Base-by-base conservation (phyloP, 768 basidiomycete species). In the Tephrocybe sp. region DNA sequence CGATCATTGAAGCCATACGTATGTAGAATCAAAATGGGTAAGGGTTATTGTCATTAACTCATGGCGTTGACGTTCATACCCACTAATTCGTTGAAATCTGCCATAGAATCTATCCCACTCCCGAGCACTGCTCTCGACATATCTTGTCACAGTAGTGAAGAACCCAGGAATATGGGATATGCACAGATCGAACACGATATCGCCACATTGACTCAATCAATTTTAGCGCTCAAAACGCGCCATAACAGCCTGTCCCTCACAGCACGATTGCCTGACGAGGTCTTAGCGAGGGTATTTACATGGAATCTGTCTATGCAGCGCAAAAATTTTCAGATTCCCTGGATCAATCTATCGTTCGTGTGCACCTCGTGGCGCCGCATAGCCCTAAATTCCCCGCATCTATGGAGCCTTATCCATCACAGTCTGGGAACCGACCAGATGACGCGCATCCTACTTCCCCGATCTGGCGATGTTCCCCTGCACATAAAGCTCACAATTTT, bases 361-460 rank as follows among this genome's bases (percentile, higher is more conserved):
- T 44, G 43, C 11, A 24, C 31, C 3, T 12, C 8, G 31, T 44
- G 43, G 43, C 43, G 43, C 15, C 43, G 43, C 11, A 31, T 44
- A n/a, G 43, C 43, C 28, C 43, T 44, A 3, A 12, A 9, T 4
- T 44, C 31, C 11, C 43, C 43, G 12, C 43, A 35, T 1, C 21
- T 46, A 11, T 46, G 44, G 44, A 36, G 34, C 16, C 26, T 46
- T 26, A 37, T 46, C 5, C 26, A 15, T 13, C 31, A 46, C n/a
- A 25, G 34, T n/a, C n/a, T n/a, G 26, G 15, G 34, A 27, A 25
- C 13, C 4, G 19, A 37, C 4, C 37, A 25, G 44, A 15, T 46
- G 7, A 46, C 32, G 3, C 16, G 27, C 25, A 24, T 46, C 16
- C 9, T 46, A 2, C 32, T 46, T 18, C 35, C 44, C 4, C 35